phyloP scores from a whole-genome alignment of 306 rosid species.

The Rosa persica region DNA sequence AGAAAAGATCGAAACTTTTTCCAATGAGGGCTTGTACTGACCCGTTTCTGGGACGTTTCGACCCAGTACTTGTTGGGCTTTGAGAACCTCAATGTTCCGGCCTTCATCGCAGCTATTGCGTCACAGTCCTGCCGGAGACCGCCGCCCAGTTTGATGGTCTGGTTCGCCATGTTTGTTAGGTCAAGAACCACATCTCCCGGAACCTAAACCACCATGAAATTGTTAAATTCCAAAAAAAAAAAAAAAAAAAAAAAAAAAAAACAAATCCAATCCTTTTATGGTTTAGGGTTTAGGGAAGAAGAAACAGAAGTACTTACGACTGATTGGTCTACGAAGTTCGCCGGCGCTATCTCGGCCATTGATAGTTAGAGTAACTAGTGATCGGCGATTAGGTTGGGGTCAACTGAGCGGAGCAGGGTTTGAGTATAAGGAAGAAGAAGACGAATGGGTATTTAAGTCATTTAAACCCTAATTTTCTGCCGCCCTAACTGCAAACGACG shows the following conservation, averaged over 20 bases:
- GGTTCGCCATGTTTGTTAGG: conserved; percentile 73
- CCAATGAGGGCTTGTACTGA: conserved; percentile 12
- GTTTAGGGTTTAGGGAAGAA: not conserved
- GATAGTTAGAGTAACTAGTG: not conserved
- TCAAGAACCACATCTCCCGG: conserved; percentile 91
- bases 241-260: not conserved
- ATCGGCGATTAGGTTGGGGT: not conserved
- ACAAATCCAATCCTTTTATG: not conserved
- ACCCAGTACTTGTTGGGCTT: conserved; percentile 94
- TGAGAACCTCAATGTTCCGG: conserved; percentile 71
- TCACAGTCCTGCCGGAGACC: conserved; percentile 90
- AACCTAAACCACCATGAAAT: conserved; percentile 40
- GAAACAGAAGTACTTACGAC: conserved; percentile 46
- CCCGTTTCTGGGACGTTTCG: conserved; percentile 88
- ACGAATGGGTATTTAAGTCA: not conserved
- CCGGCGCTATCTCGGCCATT: conserved; percentile 49
- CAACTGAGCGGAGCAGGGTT: not conserved
- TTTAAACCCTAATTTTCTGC: not conserved
- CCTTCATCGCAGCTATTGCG: conserved; percentile 68
- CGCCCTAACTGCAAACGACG: not conserved
- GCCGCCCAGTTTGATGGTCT: conserved; percentile 86
- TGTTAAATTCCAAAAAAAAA: not conserved
- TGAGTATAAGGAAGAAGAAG: not conserved
- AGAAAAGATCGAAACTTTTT: not conserved
- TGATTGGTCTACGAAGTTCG: conserved; percentile 42